These are phyloP conservation scores for Chaetoscypha palmicola DNA, from an alignment of 2,329 filamentous ascomycete species.

Conservation along the genomic window DNA sequence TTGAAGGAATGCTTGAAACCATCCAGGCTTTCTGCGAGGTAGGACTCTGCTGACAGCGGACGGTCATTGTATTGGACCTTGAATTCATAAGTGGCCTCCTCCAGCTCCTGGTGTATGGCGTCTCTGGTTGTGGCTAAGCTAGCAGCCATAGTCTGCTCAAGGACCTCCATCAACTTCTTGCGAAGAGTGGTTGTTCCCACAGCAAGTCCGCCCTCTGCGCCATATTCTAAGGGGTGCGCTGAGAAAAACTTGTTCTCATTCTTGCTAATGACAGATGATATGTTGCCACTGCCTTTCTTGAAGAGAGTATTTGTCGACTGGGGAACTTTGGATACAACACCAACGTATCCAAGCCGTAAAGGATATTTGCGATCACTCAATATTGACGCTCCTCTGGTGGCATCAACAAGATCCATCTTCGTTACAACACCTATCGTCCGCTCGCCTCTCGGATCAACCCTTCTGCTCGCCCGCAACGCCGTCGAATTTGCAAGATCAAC, in stretches of 20 bases:
- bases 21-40: slow-evolving; percentile 89
- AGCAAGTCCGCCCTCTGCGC: slow-evolving; percentile 60
- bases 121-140: slow-evolving; percentile 85
- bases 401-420: slow-evolving; percentile 96
- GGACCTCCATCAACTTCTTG: slow-evolving; percentile 93
- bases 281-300: slow-evolving; percentile 71
- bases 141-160: slow-evolving; percentile 95
- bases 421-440: slow-evolving; percentile 97
- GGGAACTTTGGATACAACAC: slow-evolving; percentile 82
- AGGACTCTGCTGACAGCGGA: slow-evolving; percentile 89
- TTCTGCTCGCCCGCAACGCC: slow-evolving; percentile 77
- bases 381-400: slow-evolving; percentile 68
- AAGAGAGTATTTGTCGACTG: slow-evolving; percentile 59
- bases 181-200: slow-evolving; percentile 82
- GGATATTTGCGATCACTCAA: slow-evolving; percentile 89
- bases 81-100: slow-evolving; percentile 96
- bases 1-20: slow-evolving; percentile 98
- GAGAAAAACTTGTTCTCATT: slow-evolving; percentile 87
- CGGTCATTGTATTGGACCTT: slow-evolving; percentile 99
- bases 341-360: slow-evolving; percentile 89
- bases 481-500: slow-evolving; percentile 97
- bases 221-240: slow-evolving; percentile 74
- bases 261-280: slow-evolving; percentile 73
- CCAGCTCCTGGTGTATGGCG: slow-evolving; percentile 87
- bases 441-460: slow-evolving; percentile 90